Evolutionary conservation across 352 stramenopile genomes (phyloP), one percentile per base, ranked within the genome.

Genomic region (Salisapilia sapeloensis): DNA sequence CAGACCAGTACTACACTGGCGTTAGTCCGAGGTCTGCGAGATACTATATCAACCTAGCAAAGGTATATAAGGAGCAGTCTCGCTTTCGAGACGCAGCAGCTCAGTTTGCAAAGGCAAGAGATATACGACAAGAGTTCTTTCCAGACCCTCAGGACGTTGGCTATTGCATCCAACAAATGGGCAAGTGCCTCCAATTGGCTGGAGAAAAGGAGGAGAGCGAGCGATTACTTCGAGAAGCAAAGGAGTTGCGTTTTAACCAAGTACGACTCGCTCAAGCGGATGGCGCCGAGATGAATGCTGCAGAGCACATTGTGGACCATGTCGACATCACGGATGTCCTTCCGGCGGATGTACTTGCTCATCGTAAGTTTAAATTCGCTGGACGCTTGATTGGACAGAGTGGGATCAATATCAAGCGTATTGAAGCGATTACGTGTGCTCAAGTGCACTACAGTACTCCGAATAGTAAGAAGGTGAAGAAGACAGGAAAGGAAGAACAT

Each of bases 121-220:
- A 76, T 7, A 84, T 87, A 35, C 62, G 72, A 11, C 58, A 82
- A 31, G 54, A 75, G 33, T 56, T 83, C 10, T 78, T 81, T 23
- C 67, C 66, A 2, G 60, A 79, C 22, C 76, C 72, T 0, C 62
- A 60, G 13, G 72, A 87, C 43, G 67, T 83, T 38, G 72, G 67
- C 4, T 84, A 72, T 40, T 84, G 67, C 18, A 58, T 81, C 29
- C 65, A 87, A 20, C 69, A 84, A 82, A 83, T 87, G 19, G 72
- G 72, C 24, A 79, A 81, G 21, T 84, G 67, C 16, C 53, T 80
- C 38, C 44, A 50, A 2, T 44, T 71, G 0, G 44, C 76, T 46
- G 69, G 69, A 14, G 44, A 67, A 1, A 50, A 76, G 41, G 65
- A 77, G n/a, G 65, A 81, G 35, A 69, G 72, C 12, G 53, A 55